Evolutionary conservation across 2,329 filamentous ascomycete species (phyloP), one percentile per base, ranked within the genome.

Genomic region (Arthrobotrys musiformis): DNA sequence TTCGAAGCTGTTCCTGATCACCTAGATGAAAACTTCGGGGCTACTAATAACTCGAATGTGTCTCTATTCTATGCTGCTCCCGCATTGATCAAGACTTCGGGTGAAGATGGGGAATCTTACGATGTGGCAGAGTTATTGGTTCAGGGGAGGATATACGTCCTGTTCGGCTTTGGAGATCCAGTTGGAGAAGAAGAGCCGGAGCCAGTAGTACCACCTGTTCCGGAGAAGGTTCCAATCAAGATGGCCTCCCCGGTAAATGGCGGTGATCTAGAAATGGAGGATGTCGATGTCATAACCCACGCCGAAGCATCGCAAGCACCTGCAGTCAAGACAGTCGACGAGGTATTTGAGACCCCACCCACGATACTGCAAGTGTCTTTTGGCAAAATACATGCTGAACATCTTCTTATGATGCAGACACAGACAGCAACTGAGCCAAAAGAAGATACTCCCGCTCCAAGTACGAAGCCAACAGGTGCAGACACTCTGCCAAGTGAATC

Each of bases 401-500:
- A n/a, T n/a, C n/a, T n/a, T n/a, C n/a, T n/a, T n/a, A n/a, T n/a
- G n/a, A n/a, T n/a, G n/a, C n/a, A n/a, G n/a, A 44, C 8, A 3
- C 19, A 69, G 58, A 42, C 4, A 24, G 17, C 48, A n/a, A 7
- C 7, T 7, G 50, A 50, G 19, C 17, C 33, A 24, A 13, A 28
- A 22, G 22, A 33, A 26, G n/a, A 15, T 11, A 15, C 15, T 22
- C 22, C 50, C 15, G 66, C 61, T 19, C 22, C 54, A 70, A 62
- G 44, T 70, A 37, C 35, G 66, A 66, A 40, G 19, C 50, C 50
- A 60, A 44, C 72, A 62, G 66, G 73, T 77, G 73, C 73, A 77
- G 66, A 64, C 30, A 77, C 70, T 75, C 44, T 77, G 73, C 66
- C 60, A 70, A 48, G 56, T 68, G 56, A 69, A 69, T 50, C 70